Evolutionary conservation across 108 stramenopile genomes (phyloP), one percentile per base, ranked within the genome.

Genomic region (Nitzschia putrida): DNA sequence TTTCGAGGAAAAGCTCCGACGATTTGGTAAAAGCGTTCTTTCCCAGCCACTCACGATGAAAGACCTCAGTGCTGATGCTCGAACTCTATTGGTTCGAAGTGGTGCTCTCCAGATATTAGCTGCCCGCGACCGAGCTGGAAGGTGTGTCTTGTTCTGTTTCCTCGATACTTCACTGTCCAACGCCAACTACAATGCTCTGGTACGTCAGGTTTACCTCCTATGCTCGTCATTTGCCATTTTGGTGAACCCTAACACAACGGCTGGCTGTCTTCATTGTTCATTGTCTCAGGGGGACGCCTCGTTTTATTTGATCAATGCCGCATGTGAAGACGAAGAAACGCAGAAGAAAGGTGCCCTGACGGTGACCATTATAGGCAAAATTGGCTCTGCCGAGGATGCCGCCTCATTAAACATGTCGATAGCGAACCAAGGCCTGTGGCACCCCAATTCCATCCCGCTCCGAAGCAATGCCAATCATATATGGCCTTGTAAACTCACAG

Each of bases 1-100:
- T 58, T 64, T 78, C 25, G 80, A 74, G 40, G 71, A 73, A 42
- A 77, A 77, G 44, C 66, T 72, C 6, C 52, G 39, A 18, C 50
- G 51, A 0, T 81, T 73, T 43, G 80, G 80, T 18, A 37, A 55
- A 21, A 43, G 74, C 2, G 42, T 34, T 11, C 49, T 77, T 13
- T 22, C 34, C 6, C 47, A 67, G 26, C 56, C 72, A 3, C 58
- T 81, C 4, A 38, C 57, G 13, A 34, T 77, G 21, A 21, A 45
- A 0, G 80, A 81, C 64, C 55, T 81, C 39, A 63, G 50, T 25
- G 2, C 39, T 24, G 11, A 6, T n/a, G 25, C 61, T n/a, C 16
- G 42, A 12, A 12, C 42, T 0, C 12, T 47, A 42, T n/a, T 63
- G 42, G 24, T 47, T 2, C 23, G 44, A 11, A 24, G 23, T n/a